Base-by-base conservation (phyloP, 192 early-diverging fungal species). In the Backusella tuberculispora region DNA sequence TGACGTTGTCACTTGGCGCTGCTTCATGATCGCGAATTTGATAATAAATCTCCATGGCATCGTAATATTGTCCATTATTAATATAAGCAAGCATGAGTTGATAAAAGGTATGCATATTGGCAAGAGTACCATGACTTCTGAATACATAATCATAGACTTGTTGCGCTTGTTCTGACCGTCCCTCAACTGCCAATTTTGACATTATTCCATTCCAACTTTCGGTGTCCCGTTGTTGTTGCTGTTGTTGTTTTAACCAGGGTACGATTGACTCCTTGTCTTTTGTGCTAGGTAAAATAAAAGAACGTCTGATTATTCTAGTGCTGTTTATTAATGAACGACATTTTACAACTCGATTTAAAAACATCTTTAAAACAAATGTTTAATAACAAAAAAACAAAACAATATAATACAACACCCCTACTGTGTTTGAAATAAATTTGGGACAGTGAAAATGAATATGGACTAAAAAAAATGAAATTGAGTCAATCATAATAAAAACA, bases 21-120 rank as follows among this genome's bases (percentile, higher is more conserved):
- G 38, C 40, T 37, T 69, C 21, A 45, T 76, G 69, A 50, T 77
- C 76, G 5, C 70, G 53, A 6, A 77, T 24, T 24, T 63, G 17
- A n/a, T 72, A 77, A 26, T 77, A 77, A 29, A 77, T 77, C 9
- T 72, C 76, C 76, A 77, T 72, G 10, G 76, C 76, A 26, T 72
- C 69, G 19, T 77, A 26, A 12, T 48, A 48, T 3, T 48, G 40
- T 0, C 60, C 70, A 14, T 66, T 38, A 12, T 66, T 63, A 21
- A 77, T 72, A 50, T 77, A 77, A 6, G 69, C 69, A 6, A 66
- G 17, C 70, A 77, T 77, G 1, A 77, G 37, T 8, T 47, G 42
- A 5, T 19, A 43, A 66, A 50, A 77, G 4, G 76, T 77, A 1
- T 5, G 6, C 45, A 77, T 66, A 40, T 46, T 63, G 2, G 76